A percentile compares a stretch with the other conserved stretches of the same genome.
Evolutionary conservation across 2,329 filamentous ascomycete species (phyloP).

Genomic region (Fusarium robinianum): DNA sequence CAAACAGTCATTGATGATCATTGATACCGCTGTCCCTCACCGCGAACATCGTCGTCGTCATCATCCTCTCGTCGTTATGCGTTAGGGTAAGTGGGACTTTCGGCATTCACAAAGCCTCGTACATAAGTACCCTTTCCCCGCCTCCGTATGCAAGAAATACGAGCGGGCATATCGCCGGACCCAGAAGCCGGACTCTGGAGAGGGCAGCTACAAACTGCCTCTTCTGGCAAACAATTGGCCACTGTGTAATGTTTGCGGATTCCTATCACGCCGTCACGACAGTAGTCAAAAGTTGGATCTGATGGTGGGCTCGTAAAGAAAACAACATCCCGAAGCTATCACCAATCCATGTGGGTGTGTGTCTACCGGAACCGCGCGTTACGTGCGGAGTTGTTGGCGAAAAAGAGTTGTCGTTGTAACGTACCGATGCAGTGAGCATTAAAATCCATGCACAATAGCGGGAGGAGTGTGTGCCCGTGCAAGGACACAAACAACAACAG

Average conservation of each 20-base stretch:
- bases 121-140: background rate
- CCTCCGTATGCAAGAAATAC: slow-evolving; percentile 29
- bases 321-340: no score
- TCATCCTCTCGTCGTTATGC: slow-evolving; percentile 31
- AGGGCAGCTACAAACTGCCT: slow-evolving; percentile 24
- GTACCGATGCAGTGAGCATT: slow-evolving; percentile 18
- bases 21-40: no score
- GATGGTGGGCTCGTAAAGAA: slow-evolving; percentile 31
- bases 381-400: no score
- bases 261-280: background rate
- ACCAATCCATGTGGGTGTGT: no score
- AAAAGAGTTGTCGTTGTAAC: no score
- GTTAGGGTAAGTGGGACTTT: slow-evolving; percentile 18
- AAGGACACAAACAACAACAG: slow-evolving; percentile 23
- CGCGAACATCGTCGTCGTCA: slow-evolving; percentile 22
- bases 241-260: background rate
- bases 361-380: no score
- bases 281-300: no score
- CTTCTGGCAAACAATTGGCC: slow-evolving; percentile 25
- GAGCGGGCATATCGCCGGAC: slow-evolving; percentile 19
- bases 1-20: no score
- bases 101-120: slow-evolving; percentile 19
- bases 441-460: slow-evolving; percentile 23
- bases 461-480: no score
- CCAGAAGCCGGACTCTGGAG: slow-evolving; percentile 20